Base-by-base conservation (phyloP, 164 flowering plant genomes). In the Malania oleifera region DNA sequence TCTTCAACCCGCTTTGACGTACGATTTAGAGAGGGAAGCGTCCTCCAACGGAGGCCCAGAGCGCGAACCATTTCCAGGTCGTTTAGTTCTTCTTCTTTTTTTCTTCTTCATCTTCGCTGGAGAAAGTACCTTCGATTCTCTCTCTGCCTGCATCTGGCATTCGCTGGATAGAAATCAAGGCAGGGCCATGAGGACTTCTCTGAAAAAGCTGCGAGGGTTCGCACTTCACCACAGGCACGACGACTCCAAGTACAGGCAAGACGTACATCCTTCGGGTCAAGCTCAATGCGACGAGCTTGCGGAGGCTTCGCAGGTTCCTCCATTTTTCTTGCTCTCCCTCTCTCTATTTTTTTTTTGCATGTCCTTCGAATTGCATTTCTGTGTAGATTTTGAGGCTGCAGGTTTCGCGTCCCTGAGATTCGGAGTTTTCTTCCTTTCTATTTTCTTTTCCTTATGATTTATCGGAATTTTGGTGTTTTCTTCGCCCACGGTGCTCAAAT, bases 231-330 rank as follows among this genome's bases (percentile, higher is more conserved):
- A 52, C 23, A 67, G 43, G 56, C 52, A 60, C 9, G 74, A 64
- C 15, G 43, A 39, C 6, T 46, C 47, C 26, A 69, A 50, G 54
- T 67, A 64, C 23, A 55, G 66, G 25, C 38, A 47, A 27, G 61
- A 68, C 31, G 45, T 57, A 31, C 70, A 53, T 1, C 64, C 77
- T 56, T 38, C 59, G 11, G 68, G 67, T 39, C 75, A 67, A 60
- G 68, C 69, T 39, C 75, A 67, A 60, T 54, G 67, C 52, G 81
- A 78, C 44, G 79, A 81, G 72, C 74, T 81, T 22, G 67, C 76
- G 38, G 69, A 57, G 56, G 82, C 83, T 39, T 52, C 75, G 24
- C 72, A 62, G 82, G 85, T 81, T 25, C 25, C 43, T 11, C 35
- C 40, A 15, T 35, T 27, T 7, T 19, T 63, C 20, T 49, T 26